Conservation (phyloP, 768 basidiomycete species). For the Calocera cornea region DNA sequence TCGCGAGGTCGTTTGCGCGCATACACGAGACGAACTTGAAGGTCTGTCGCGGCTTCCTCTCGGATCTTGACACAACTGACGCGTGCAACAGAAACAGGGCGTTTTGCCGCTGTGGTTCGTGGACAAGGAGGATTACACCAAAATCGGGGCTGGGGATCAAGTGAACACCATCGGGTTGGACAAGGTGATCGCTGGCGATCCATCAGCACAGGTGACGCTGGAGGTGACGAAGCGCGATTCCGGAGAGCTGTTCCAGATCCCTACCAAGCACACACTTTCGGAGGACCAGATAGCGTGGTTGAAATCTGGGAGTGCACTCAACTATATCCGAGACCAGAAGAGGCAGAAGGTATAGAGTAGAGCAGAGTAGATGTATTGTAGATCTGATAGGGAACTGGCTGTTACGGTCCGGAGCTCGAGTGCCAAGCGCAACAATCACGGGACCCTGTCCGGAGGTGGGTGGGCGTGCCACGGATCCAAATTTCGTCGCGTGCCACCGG, state of each 20-base stretch:
- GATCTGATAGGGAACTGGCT: not conserved
- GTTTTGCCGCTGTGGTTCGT: constrained; percentile 89
- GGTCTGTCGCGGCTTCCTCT: constrained; percentile 30
- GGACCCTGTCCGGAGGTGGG: not conserved
- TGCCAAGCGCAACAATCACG: not conserved
- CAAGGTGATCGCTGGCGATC: constrained; percentile 38
- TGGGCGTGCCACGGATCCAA: not conserved
- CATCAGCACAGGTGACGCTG: constrained; percentile 28
- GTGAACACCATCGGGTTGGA: constrained; percentile 75
- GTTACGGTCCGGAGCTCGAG: not conserved
- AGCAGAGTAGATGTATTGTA: not conserved
- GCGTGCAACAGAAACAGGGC: constrained; percentile 73
- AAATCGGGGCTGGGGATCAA: constrained; percentile 68
- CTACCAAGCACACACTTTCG: constrained; percentile 80
- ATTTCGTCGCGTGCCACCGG: not conserved
- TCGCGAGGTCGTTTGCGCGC: constrained; percentile 89
- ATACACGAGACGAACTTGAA: constrained; percentile 98
- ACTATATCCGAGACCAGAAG: constrained; percentile 58
- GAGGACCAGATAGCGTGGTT: constrained; percentile 85
- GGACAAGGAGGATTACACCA: constrained; percentile 71
- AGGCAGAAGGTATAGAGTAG: not conserved
- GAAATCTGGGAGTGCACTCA: constrained; percentile 74
- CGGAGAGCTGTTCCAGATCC: constrained; percentile 52
- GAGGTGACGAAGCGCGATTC: constrained; percentile 47
- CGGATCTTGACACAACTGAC: not conserved